Percentiles rank a stretch among this genome's conserved stretches.
These are phyloP conservation scores for Solanum infundibuliforme DNA, from an alignment of 257 asterid species.

Conservation along the genomic window DNA sequence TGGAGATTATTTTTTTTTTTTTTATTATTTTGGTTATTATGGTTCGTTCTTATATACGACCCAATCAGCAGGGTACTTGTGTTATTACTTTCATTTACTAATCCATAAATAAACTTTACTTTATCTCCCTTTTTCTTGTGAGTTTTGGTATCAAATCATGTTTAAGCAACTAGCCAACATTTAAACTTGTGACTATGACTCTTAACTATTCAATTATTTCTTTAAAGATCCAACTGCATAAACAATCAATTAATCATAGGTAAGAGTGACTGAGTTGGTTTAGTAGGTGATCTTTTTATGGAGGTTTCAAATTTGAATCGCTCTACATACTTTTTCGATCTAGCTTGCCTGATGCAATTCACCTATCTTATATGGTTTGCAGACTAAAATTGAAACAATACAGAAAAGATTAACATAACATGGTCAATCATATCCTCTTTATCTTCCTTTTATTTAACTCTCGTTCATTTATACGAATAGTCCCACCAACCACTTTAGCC, in stretches of 20 bases:
- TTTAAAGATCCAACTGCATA: neutral
- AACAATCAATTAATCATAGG: neutral
- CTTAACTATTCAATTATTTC: neutral
- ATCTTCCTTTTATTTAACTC: neutral
- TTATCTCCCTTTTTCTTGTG: neutral
- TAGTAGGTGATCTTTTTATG: neutral
- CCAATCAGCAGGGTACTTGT: neutral
- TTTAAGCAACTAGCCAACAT: neutral
- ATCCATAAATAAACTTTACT: neutral
- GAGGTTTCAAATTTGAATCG: fast-evolving
- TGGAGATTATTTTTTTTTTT: neutral
- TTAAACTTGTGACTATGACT: neutral
- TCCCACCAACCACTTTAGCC: neutral
- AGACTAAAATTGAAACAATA: neutral
- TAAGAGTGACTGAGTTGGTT: neutral
- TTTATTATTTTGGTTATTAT: neutral
- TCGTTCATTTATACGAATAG: neutral
- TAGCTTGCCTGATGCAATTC: neutral
- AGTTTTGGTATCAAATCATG: neutral
- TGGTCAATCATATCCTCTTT: neutral
- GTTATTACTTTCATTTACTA: neutral
- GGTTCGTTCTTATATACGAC: neutral
- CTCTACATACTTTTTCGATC: neutral
- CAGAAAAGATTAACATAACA: neutral
- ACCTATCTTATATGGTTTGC: neutral